Conservation (phyloP, 352 stramenopile species). For the Phytophthora pinifolia region DNA sequence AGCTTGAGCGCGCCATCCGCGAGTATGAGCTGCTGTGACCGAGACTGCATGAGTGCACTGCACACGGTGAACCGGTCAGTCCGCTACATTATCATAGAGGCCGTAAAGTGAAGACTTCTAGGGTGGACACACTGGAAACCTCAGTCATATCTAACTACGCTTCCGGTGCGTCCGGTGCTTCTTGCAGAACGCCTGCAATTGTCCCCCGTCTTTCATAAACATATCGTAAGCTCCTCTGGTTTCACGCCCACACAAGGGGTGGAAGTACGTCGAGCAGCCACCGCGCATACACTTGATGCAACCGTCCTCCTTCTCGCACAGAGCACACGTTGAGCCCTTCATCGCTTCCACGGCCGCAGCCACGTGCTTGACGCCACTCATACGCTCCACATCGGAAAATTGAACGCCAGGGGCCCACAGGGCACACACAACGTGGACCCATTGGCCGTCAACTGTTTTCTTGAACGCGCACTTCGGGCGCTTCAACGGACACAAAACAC, state of each 20-base stretch:
- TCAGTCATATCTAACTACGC: conserved; percentile 38
- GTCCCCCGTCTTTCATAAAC: conserved; percentile 89
- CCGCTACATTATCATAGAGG: conserved; percentile 38
- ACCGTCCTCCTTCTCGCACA: conserved; percentile 69
- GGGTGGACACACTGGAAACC: conserved; percentile 23
- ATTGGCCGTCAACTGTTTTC: conserved; percentile 76
- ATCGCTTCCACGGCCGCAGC: conserved; percentile 66
- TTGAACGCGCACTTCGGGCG: conserved; percentile 77
- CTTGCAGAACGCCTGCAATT: conserved; percentile 80
- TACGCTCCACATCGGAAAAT: conserved; percentile 83
- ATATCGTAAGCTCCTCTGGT: conserved; percentile 82
- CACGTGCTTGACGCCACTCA: conserved; percentile 81
- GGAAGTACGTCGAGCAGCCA: conserved; percentile 70
- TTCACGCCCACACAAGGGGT: conserved; percentile 83
- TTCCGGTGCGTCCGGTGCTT: conserved; percentile 67
- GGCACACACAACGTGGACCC: conserved; percentile 87
- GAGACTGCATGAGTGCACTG: conserved; percentile 10
- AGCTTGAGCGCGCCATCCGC: conserved; percentile 68
- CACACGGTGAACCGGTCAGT: conserved; percentile 25
- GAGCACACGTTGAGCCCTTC: conserved; percentile 50
- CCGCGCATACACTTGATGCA: conserved; percentile 87
- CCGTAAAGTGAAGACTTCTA: conserved; percentile 36
- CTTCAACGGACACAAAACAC: conserved; percentile 76
- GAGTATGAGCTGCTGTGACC: conserved; percentile 70
- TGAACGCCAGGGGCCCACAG: conserved; percentile 85